Conservation (phyloP, 768 basidiomycete genomes). For the Piloderma croceum region DNA sequence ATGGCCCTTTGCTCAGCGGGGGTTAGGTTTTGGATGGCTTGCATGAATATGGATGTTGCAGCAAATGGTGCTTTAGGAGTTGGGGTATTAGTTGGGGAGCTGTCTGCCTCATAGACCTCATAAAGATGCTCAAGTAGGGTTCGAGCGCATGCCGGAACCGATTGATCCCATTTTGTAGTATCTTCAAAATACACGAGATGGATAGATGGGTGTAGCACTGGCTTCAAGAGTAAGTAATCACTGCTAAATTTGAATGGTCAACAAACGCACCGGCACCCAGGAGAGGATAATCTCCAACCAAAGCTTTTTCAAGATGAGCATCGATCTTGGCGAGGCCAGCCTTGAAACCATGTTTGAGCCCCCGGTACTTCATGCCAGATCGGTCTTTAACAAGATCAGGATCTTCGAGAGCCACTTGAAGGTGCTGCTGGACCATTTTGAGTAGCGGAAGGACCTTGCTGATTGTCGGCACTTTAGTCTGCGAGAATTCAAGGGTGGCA, state of each 20-base stretch:
- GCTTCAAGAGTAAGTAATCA: not conserved
- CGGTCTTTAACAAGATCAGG: not conserved
- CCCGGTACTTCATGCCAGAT: too few relatives aligned
- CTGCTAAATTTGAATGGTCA: not conserved
- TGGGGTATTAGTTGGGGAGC: too few relatives aligned
- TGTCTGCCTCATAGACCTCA: not conserved
- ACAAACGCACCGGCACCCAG: conserved; percentile 12
- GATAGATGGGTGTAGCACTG: conserved; percentile 9
- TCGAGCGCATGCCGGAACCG: not conserved
- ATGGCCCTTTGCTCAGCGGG: not conserved
- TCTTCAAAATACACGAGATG: conserved; percentile 6
- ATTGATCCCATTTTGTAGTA: conserved; percentile 3
- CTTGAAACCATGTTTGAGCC: not conserved
- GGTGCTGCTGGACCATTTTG: conserved; percentile 11
- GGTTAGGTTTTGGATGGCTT: not conserved
- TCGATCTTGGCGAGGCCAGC: conserved; percentile 5
- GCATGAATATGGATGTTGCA: not conserved
- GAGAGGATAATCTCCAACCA: conserved; percentile 9
- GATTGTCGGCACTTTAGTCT: conserved; percentile 10
- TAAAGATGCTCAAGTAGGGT: not conserved
- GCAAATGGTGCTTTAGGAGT: not conserved
- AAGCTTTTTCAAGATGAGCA: conserved; percentile 10
- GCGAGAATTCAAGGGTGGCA: conserved; percentile 10
- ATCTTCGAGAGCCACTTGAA: not conserved
- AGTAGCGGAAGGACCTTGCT: conserved; percentile 8